These are phyloP conservation scores for Rhynchospora tenuis DNA, from an alignment of 176 grass and related monocot genomes.

Conservation along the genomic window DNA sequence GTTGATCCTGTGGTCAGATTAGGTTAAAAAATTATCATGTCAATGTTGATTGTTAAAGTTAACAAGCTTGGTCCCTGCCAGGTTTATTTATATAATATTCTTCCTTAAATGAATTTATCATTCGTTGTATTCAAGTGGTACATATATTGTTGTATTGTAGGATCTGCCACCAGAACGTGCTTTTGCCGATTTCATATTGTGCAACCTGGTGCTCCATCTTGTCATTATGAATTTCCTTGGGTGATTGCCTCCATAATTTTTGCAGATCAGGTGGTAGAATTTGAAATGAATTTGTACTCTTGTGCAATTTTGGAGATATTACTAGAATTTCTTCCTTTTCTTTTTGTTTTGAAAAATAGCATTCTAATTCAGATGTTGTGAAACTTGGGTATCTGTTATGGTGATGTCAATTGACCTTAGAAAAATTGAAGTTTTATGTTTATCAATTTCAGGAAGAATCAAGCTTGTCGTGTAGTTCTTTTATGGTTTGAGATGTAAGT, in stretches of 20 bases:
- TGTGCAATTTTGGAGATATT: background rate
- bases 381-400: background rate
- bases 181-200: slow-evolving; percentile 76
- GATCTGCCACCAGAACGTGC: slow-evolving; percentile 71
- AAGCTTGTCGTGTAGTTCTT: background rate
- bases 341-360: background rate
- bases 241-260: slow-evolving; percentile 22
- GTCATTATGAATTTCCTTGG: slow-evolving; percentile 95
- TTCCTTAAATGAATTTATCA: background rate
- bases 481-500: background rate
- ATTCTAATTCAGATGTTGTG: background rate
- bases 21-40: background rate
- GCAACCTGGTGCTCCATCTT: slow-evolving; percentile 85
- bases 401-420: background rate
- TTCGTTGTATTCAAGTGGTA: background rate
- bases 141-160: slow-evolving; percentile 34
- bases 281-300: background rate
- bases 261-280: background rate
- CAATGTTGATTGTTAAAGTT: background rate
- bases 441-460: background rate
- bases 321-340: background rate
- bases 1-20: background rate
- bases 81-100: background rate
- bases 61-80: background rate
- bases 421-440: background rate